Evolutionary conservation across 768 basidiomycete genomes (phyloP), one percentile per base, ranked within the genome.

Genomic region (Chalciporus sphaerocephalus): DNA sequence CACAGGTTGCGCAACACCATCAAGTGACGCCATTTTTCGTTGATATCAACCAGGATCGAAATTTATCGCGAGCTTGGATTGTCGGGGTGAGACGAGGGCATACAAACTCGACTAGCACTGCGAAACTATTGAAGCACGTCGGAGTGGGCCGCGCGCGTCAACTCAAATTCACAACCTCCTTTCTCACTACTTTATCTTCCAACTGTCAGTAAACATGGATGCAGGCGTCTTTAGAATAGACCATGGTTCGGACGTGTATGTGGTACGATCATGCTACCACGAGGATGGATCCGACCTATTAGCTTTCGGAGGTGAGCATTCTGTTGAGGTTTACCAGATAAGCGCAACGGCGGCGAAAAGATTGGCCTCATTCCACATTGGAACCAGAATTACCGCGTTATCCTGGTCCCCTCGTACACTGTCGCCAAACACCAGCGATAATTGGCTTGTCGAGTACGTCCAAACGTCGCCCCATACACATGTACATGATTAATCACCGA

Each of bases 351-450:
- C 71, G 15, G 74, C 66, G 56, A 69, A 69, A 47, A 68, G 67
- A 27, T 54, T 92, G 55, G 87, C 87, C 35, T 80, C 80, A 16
- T 91, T 91, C 56, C 76, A 87, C 65, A 66, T 91, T 34, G 88
- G 89, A 16, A 71, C 74, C 9, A 74, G 79, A 40, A 73, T 87
- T 34, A 88, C 85, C 3, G 78, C 90, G 5, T 62, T 92, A 12
- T 86, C 89, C 3, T 92, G 87, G 83, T 91, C 89, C 2, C 74
- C 86, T 32, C 69, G 73, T 11, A 72, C 85, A 6, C 67, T 79
- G 6, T 91, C 89, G 5, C 85, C 88, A 3, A 76, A 80, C 12
- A 66, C 67, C 16, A 74, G 74, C 28, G 81, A 83, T 44, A 67
- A 75, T 28, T 92, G 89, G 89, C 59, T 74, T 40, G 69, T 90